Evolutionary conservation across 441 rosid species (phyloP), one percentile per base, ranked within the genome.

Genomic region (Erodium texanum): DNA sequence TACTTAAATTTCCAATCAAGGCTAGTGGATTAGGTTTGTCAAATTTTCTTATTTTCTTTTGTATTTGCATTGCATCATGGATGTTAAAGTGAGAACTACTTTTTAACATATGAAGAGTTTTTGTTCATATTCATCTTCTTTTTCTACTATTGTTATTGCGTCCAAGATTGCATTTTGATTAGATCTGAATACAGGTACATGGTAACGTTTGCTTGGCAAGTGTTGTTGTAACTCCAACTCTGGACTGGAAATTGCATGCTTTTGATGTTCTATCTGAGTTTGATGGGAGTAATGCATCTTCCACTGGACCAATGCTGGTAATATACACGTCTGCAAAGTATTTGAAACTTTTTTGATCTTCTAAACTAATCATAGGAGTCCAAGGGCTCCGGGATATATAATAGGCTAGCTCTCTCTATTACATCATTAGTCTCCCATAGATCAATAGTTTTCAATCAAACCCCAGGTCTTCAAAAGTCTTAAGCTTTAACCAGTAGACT

Each of bases 161-260:
- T 11, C 24, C 56, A 56, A 56, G 41, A 16, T 73, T 43, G 24
- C 59, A 27, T 62, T 69, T 63, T 76, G 61, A 74, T 66, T 66
- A 24, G 63, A 62, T 73, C 72, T 82, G 65, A 48, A 27, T 75
- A 12, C 84, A 95, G 99, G 98, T 95, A 71, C 99, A 92, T 78
- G 95, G 95, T 68, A 95, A 95, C 85, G 95, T 95, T 73, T 92
- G 98, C 71, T 74, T 95, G 84, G 82, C 89, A 71, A 95, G 96
- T 79, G 95, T 89, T 68, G 99, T 95, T 75, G 99, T 90, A 65
- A 92, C 97, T 14, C 97, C 83, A 78, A 89, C 97, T 71, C 76
- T 92, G 83, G 99, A 95, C 75, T 95, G 98, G 99, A 95, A 95
- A 86, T 86, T 95, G 78, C 98, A 92, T 85, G 98, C 98, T 66